Conservation (phyloP, 768 basidiomycete species). For the Phanerodontia chrysosporium region DNA sequence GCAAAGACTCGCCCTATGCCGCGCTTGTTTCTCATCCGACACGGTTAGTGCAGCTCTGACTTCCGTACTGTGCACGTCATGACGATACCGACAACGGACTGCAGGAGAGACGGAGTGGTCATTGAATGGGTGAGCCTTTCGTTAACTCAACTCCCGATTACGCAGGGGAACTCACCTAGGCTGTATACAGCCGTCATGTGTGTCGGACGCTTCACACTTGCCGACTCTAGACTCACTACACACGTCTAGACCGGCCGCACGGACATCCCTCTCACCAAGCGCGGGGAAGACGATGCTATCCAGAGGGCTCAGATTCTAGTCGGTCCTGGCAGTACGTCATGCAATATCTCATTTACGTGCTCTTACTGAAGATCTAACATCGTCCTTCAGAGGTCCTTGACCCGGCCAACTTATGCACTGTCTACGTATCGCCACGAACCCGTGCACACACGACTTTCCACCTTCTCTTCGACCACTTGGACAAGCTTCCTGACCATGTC, state of each 20-base stretch:
- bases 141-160: neutral
- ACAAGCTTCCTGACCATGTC: constrained; percentile 44
- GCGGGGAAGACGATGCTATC: constrained; percentile 69
- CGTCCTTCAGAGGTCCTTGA: constrained; percentile 61
- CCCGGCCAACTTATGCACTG: constrained; percentile 68
- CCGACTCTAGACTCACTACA: neutral
- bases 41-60: constrained; percentile 31
- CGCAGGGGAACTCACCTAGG: neutral
- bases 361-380: neutral
- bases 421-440: constrained; percentile 81
- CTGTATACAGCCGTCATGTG: constrained; percentile 54
- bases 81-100: neutral
- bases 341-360: neutral
- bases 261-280: constrained; percentile 82
- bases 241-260: constrained; percentile 71
- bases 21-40: constrained; percentile 50
- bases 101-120: constrained; percentile 95
- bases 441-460: constrained; percentile 87
- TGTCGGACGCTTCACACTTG: constrained; percentile 14
- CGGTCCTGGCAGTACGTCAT: constrained; percentile 68
- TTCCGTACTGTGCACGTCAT: neutral
- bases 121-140: constrained; percentile 60
- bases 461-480: constrained; percentile 58
- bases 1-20: constrained; percentile 33
- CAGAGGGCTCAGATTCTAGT: constrained; percentile 63